phyloP scores from a whole-genome alignment of 73 alveolate species.

The Paraurostyla sp. region DNA sequence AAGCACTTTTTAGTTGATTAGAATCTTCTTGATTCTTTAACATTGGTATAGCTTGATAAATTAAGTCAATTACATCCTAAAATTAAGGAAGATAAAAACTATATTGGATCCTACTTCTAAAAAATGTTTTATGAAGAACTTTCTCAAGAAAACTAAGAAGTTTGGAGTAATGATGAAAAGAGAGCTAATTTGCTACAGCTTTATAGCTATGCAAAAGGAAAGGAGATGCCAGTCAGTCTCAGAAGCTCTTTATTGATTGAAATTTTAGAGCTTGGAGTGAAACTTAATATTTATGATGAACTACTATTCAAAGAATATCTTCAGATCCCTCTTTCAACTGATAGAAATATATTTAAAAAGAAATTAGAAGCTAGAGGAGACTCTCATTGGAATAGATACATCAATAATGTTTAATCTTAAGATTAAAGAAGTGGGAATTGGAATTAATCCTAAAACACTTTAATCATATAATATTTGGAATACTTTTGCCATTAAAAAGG shows the following conservation, averaged over 20 bases:
- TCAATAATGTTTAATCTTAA: conserved; percentile 33
- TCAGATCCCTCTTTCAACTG: conserved; percentile 17
- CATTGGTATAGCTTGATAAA: conserved; percentile 56
- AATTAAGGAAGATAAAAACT: conserved; percentile 64
- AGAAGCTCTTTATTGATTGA: conserved; percentile 29
- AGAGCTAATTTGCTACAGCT: conserved; percentile 49
- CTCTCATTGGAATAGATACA: conserved; percentile 50
- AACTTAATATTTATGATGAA: conserved; percentile 69
- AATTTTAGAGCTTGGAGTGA: conserved; percentile 60
- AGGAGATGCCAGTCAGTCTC: conserved; percentile 59
- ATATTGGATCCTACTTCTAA: conserved; percentile 65
- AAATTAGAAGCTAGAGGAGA: conserved; percentile 11
- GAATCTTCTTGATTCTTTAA: conserved; percentile 26
- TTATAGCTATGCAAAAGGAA: conserved; percentile 44
- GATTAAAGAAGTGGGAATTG: neutral
- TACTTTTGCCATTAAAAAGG: conserved; percentile 54
- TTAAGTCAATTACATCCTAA: neutral
- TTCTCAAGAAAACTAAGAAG: conserved; percentile 9
- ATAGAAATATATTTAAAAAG: neutral
- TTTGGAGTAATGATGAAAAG: conserved; percentile 49
- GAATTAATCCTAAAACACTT: neutral
- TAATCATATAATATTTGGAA: conserved; percentile 62
- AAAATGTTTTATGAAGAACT: conserved; percentile 63
- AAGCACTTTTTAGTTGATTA: neutral
- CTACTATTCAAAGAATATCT: conserved; percentile 65